Conservation (phyloP, 2,329 filamentous ascomycete genomes). For the Penicillium paneum region DNA sequence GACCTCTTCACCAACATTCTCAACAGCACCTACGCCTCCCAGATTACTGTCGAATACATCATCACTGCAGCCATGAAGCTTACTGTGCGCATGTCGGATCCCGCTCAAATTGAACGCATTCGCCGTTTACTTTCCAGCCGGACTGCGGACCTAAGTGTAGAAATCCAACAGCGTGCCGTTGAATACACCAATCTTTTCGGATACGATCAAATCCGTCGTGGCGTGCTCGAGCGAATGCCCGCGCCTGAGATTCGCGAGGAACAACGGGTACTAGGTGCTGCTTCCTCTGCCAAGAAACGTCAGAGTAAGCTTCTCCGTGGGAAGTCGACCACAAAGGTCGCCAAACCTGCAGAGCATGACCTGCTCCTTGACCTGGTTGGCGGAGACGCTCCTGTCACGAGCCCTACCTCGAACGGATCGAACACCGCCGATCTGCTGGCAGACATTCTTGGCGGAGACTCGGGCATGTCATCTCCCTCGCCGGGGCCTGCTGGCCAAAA, state of each 20-base stretch:
- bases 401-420: constrained; percentile 54
- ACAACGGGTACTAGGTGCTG: constrained; percentile 82
- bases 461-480: constrained; percentile 54
- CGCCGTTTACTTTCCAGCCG: constrained; percentile 72
- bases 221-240: constrained; percentile 97
- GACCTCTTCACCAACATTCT: constrained; percentile 91
- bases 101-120: constrained; percentile 81
- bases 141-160: constrained; percentile 85
- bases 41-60: constrained; percentile 92
- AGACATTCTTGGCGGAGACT: constrained; percentile 78
- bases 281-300: constrained; percentile 65
- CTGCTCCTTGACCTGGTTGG: constrained; percentile 91
- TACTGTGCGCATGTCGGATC: constrained; percentile 78
- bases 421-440: constrained; percentile 85
- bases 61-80: constrained; percentile 93
- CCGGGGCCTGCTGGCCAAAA: constrained; percentile 53
- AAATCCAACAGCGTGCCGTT: constrained; percentile 92
- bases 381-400: constrained; percentile 63
- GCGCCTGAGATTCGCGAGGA: constrained; percentile 95
- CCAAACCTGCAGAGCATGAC: constrained; percentile 86
- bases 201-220: constrained; percentile 79
- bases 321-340: constrained; percentile 70
- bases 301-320: constrained; percentile 63
- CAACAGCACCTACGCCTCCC: constrained; percentile 89
- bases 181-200: constrained; percentile 95